Percentiles rank a stretch among this genome's conserved stretches.
Evolutionary conservation across 148 eudicot genomes (phyloP).

Genomic region (Oxyria digyna): DNA sequence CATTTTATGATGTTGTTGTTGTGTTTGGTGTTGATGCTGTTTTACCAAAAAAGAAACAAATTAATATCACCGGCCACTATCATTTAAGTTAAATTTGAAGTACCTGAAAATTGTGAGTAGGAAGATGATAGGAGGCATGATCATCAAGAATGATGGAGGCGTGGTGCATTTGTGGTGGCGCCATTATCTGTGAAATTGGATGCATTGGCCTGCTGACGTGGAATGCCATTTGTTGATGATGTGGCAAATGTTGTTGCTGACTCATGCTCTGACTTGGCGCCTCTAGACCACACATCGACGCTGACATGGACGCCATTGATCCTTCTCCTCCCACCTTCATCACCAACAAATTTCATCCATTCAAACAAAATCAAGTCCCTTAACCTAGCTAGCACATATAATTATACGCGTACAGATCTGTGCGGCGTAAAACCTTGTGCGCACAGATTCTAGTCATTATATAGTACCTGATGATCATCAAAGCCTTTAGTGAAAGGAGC

Average conservation of each 20-base stretch:
- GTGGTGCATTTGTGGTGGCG: conserved; percentile 63
- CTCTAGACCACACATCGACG: not conserved
- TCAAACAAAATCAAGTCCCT: not conserved
- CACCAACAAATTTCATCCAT: not conserved
- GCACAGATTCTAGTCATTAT: no score
- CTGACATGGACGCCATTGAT: conserved; percentile 1
- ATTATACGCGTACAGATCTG: no score
- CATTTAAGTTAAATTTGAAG: not conserved
- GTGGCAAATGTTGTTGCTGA: not conserved
- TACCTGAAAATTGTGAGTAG: conserved; percentile 74
- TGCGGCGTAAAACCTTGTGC: no score
- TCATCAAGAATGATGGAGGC: conserved; percentile 53
- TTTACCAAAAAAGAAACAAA: conserved; percentile 11
- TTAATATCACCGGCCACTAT: conserved; percentile 16
- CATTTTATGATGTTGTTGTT: conserved; percentile 59
- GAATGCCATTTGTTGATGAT: not conserved
- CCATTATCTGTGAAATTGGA: conserved; percentile 51
- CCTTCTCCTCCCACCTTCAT: not conserved
- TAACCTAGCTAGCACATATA: no score
- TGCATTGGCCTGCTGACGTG: conserved; percentile 56
- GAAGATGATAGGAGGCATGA: conserved; percentile 44
- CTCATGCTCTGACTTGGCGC: not conserved
- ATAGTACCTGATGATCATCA: conserved; percentile 62
- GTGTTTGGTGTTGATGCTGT: conserved; percentile 13
- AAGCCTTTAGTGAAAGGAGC: not conserved